These are phyloP conservation scores for Parascedosporium putredinis DNA, from an alignment of 2,329 filamentous ascomycete species.

Conservation along the genomic window DNA sequence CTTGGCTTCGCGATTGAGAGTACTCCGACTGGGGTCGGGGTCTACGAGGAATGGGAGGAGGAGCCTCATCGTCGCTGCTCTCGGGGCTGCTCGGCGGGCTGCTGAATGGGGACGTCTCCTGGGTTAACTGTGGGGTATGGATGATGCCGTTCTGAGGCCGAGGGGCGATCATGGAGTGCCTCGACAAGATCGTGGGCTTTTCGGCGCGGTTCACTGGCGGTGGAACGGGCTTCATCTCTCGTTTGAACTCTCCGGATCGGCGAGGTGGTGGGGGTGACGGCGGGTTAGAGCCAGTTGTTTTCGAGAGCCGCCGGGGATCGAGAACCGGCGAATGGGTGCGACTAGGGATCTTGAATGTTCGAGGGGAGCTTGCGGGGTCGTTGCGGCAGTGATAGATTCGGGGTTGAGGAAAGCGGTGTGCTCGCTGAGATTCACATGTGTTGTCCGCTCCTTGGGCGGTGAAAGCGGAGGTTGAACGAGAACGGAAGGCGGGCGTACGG, in stretches of 20 bases:
- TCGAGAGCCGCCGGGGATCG: slow-evolving; percentile 38
- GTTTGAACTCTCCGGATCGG: slow-evolving; percentile 47
- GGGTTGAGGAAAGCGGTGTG: slow-evolving; percentile 37
- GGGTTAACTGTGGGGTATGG: slow-evolving; percentile 11
- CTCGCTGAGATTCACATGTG: slow-evolving; percentile 25
- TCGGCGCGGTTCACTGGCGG: slow-evolving; percentile 73
- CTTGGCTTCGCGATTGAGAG: slow-evolving; percentile 14
- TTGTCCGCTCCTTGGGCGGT: slow-evolving; percentile 41
- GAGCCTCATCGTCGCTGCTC: slow-evolving; percentile 41
- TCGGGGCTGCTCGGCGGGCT: slow-evolving; percentile 71
- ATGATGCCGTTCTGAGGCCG: slow-evolving; percentile 12
- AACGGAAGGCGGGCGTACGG: slow-evolving; percentile 47
- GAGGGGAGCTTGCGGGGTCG: slow-evolving; percentile 31
- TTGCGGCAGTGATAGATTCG: slow-evolving; percentile 29
- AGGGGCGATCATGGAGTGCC: slow-evolving; percentile 17
- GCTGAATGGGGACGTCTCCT: slow-evolving; percentile 66
- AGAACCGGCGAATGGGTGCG: slow-evolving; percentile 42
- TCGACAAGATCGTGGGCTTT: slow-evolving; percentile 39
- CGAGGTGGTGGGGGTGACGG: slow-evolving; percentile 55
- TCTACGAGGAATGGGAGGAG: slow-evolving; percentile 37
- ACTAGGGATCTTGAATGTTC: slow-evolving; percentile 43
- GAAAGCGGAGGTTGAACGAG: slow-evolving; percentile 61
- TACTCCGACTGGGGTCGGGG: slow-evolving; percentile 32
- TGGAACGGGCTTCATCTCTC: slow-evolving; percentile 42
- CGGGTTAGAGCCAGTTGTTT: slow-evolving; percentile 35